phyloP scores from a whole-genome alignment of 352 stramenopile genomes.

The Sclerospora graminicola region DNA sequence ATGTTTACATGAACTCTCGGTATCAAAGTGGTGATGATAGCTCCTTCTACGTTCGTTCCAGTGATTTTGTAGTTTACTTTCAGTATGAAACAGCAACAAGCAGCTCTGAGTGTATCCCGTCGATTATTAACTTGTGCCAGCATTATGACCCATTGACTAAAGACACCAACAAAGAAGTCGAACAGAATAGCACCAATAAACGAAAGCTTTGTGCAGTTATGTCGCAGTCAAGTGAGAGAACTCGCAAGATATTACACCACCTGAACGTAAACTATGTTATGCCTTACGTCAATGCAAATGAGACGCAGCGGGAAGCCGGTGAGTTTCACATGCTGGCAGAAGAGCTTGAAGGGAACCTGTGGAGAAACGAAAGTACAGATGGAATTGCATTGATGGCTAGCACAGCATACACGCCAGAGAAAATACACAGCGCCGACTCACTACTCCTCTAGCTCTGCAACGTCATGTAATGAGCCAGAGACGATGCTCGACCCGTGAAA shows the following conservation, averaged over 20 bases:
- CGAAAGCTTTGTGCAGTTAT: conserved; percentile 35
- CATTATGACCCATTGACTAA: conserved; percentile 13
- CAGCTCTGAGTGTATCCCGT: not conserved
- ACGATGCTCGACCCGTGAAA: no score
- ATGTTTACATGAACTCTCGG: conserved; percentile 58
- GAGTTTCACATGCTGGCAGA: no score
- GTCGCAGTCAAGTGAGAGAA: no score
- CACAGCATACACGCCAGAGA: no score
- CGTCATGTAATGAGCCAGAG: no score
- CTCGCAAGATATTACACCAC: no score
- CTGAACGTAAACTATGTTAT: conserved; percentile 44
- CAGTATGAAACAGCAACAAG: conserved; percentile 13
- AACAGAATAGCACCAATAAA: conserved; percentile 1
- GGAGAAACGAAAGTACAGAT: no score
- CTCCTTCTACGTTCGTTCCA: conserved; percentile 52
- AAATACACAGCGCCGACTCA: conserved; percentile 52
- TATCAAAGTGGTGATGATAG: conserved; percentile 2
- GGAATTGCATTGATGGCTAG: no score
- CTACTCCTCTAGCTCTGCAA: conserved; percentile 54
- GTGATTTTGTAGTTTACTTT: conserved; percentile 60
- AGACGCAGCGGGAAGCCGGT: no score
- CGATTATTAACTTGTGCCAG: conserved; percentile 31
- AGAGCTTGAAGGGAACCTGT: no score
- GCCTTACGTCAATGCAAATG: conserved; percentile 43
- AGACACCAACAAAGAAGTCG: not conserved